phyloP scores from a whole-genome alignment of 768 basidiomycete genomes.

The Phylloporus sp. region DNA sequence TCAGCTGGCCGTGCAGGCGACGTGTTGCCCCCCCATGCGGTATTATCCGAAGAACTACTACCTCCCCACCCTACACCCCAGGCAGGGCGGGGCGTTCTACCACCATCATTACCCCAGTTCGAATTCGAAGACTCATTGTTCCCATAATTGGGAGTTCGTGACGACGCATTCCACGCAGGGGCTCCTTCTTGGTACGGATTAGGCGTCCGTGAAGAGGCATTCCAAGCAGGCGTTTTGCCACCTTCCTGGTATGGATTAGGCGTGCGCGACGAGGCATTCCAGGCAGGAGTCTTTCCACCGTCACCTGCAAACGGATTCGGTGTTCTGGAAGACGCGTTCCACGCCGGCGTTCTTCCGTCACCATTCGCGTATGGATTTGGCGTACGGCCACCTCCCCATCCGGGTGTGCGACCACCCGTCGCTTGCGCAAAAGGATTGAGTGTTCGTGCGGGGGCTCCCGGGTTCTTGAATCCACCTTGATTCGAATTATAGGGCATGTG shows the following conservation, averaged over 20 bases:
- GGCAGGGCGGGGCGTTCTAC: constrained; percentile 48
- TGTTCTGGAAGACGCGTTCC: constrained; percentile 59
- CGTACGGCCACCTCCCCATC: constrained; percentile 45
- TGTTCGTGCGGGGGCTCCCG: constrained; percentile 40
- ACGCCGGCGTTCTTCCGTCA: constrained; percentile 56
- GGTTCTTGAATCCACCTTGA: constrained; percentile 28
- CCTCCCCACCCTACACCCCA: constrained; percentile 32
- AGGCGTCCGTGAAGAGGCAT: constrained; percentile 46
- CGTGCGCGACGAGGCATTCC: constrained; percentile 46
- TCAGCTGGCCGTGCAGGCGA: constrained; percentile 32
- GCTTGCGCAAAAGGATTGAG: constrained; percentile 44
- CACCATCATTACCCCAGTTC: constrained; percentile 33
- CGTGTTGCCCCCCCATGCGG: constrained; percentile 28
- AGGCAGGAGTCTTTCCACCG: constrained; percentile 65
- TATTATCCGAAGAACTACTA: constrained; percentile 14
- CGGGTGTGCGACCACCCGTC: constrained; percentile 34
- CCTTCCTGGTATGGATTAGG: constrained; percentile 50
- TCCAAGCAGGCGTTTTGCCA: constrained; percentile 51
- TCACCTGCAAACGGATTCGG: constrained; percentile 62
- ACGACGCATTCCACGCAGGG: constrained; percentile 20
- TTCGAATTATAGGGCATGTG: constrained; percentile 32
- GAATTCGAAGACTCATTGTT: constrained; percentile 18
- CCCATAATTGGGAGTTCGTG: constrained; percentile 50
- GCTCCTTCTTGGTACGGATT: constrained; percentile 41
- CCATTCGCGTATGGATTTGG: constrained; percentile 62